Conservation (phyloP, 2,329 filamentous ascomycete species). For the Knoxdaviesia capensis region DNA sequence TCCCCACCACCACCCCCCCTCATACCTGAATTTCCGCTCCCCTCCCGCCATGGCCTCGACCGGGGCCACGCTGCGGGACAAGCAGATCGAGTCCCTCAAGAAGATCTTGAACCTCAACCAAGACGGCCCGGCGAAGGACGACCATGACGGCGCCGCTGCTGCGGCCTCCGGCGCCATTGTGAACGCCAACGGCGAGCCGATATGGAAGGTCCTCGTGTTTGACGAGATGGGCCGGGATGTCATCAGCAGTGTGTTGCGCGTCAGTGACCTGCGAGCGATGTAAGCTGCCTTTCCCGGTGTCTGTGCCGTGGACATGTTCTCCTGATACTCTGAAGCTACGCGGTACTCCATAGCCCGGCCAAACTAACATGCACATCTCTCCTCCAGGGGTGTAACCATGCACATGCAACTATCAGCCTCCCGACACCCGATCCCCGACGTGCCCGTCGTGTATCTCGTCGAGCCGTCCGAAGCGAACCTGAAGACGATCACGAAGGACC, state of each 20-base stretch:
- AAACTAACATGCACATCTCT: neutral
- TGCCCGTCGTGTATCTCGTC: constrained; percentile 89
- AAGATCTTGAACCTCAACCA: constrained; percentile 93
- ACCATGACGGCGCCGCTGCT: constrained; percentile 40
- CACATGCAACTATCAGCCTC: constrained; percentile 48
- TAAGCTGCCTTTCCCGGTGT: neutral
- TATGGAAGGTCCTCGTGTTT: constrained; percentile 96
- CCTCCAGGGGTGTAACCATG: constrained; percentile 58
- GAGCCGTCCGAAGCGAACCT: constrained; percentile 73
- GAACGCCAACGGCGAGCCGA: constrained; percentile 72
- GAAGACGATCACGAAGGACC: constrained; percentile 62
- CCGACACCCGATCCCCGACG: constrained; percentile 83
- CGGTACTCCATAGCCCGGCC: no score
- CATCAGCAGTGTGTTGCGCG: constrained; percentile 85
- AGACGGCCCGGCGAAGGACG: constrained; percentile 34
- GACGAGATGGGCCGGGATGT: constrained; percentile 83
- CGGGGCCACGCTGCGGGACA: constrained; percentile 3
- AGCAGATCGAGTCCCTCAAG: constrained; percentile 44
- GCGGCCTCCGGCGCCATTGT: constrained; percentile 60
- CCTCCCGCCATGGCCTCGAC: neutral
- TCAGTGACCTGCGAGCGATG: constrained; percentile 80
- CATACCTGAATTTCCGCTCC: no score
- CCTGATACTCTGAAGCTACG: no score
- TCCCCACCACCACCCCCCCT: no score
- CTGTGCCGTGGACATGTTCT: no score